phyloP scores from a whole-genome alignment of 768 basidiomycete species.

The Mycena sanguinolenta region DNA sequence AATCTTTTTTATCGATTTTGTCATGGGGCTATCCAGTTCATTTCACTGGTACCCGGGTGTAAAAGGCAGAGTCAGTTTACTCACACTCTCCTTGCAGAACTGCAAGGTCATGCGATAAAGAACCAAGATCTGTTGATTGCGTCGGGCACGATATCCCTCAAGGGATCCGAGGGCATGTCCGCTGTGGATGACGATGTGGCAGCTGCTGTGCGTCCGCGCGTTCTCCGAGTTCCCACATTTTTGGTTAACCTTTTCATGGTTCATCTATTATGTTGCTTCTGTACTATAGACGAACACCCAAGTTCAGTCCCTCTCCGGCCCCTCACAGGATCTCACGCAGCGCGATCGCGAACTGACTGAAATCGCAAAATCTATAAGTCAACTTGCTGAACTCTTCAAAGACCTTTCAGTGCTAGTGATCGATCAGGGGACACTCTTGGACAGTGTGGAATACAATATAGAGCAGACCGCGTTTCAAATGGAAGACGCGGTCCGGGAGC shows the following conservation, averaged over 20 bases:
- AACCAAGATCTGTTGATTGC: slow-evolving; percentile 95
- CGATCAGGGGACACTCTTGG: slow-evolving; percentile 96
- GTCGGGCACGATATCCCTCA: slow-evolving; percentile 86
- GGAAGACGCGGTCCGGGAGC: slow-evolving; percentile 86
- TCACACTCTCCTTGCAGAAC: slow-evolving; percentile 61
- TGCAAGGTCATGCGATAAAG: slow-evolving; percentile 98
- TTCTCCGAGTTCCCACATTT: slow-evolving; percentile 31
- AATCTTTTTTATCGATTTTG: slow-evolving; percentile 36
- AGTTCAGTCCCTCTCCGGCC: slow-evolving; percentile 52
- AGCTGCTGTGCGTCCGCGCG: slow-evolving; percentile 75
- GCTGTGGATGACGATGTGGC: slow-evolving; percentile 93
- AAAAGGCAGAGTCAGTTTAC: slow-evolving; percentile 17
- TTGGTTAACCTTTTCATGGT: slow-evolving; percentile 27
- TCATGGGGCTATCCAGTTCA: slow-evolving; percentile 38
- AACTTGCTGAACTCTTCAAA: slow-evolving; percentile 95
- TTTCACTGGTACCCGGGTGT: slow-evolving; percentile 21
- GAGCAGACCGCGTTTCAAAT: slow-evolving; percentile 90
- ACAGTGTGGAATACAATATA: slow-evolving; percentile 97
- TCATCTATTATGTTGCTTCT: not conserved
- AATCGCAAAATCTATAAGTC: slow-evolving; percentile 92
- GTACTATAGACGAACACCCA: slow-evolving; percentile 46
- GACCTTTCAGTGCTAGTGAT: slow-evolving; percentile 94
- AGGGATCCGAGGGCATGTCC: slow-evolving; percentile 84
- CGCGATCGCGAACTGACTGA: slow-evolving; percentile 83
- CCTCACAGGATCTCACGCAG: slow-evolving; percentile 56